Evolutionary conservation across 805 yeast species (phyloP).

Genomic region (Candida tibetensis): DNA sequence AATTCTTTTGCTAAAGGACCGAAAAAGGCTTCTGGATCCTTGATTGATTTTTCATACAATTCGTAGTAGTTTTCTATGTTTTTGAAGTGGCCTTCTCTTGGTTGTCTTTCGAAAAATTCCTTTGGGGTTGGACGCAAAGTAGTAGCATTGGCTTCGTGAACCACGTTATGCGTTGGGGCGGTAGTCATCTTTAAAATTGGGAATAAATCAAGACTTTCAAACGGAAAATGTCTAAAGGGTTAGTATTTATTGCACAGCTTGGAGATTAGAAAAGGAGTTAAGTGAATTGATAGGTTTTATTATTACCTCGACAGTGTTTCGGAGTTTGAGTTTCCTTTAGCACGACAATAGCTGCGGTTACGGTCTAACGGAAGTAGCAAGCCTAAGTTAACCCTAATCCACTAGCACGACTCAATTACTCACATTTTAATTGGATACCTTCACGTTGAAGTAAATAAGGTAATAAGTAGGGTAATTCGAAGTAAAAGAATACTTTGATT

Average conservation of each 20-base stretch:
- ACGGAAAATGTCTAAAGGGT: not conserved
- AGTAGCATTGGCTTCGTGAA: slow-evolving; percentile 60
- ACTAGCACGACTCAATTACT: too few relatives aligned
- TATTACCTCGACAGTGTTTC: not conserved
- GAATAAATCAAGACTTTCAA: not conserved
- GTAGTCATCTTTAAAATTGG: slow-evolving; percentile 19
- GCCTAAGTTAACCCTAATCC: too few relatives aligned
- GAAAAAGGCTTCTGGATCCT: slow-evolving; percentile 77
- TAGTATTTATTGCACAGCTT: not conserved
- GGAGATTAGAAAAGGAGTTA: not conserved
- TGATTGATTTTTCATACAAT: slow-evolving; percentile 71
- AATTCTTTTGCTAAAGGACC: slow-evolving; percentile 71
- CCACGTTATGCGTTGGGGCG: slow-evolving; percentile 41
- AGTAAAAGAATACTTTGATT: too few relatives aligned
- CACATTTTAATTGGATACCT: too few relatives aligned
- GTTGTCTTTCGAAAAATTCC: slow-evolving; percentile 57
- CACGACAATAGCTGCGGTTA: too few relatives aligned
- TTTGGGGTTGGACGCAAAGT: slow-evolving; percentile 50
- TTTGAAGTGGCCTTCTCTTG: slow-evolving; percentile 56
- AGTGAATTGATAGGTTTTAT: too few relatives aligned
- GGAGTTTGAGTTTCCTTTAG: not conserved
- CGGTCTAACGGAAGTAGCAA: too few relatives aligned
- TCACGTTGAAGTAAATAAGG: too few relatives aligned
- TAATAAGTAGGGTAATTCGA: too few relatives aligned
- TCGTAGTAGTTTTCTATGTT: slow-evolving; percentile 65